phyloP scores from a whole-genome alignment of 495 filamentous ascomycete genomes.

The Alectoria sarmentosa region DNA sequence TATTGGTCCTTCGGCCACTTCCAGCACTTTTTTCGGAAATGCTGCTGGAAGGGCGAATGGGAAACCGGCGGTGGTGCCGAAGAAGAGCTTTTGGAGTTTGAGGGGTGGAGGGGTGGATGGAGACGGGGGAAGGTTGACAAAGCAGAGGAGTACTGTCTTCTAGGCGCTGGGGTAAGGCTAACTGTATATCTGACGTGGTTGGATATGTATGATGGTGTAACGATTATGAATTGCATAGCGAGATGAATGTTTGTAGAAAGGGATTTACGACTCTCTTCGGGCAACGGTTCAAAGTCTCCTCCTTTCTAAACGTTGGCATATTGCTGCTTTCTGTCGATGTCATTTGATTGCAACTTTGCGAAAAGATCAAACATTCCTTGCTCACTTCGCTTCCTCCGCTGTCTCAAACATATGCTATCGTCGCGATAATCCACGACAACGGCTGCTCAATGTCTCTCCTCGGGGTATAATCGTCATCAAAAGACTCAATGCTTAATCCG shows the following conservation, averaged over 20 bases:
- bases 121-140: conserved; percentile 34
- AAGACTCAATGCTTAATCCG: conserved; percentile 33
- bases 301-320: background rate
- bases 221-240: background rate
- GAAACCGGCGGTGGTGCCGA: conserved; percentile 30
- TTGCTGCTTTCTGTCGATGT: no score
- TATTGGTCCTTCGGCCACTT: conserved; percentile 22
- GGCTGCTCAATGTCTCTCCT: background rate
- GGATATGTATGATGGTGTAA: conserved; percentile 1
- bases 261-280: no score
- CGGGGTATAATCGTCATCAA: background rate
- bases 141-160: conserved; percentile 50
- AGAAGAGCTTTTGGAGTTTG: conserved; percentile 45
- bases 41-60: conserved; percentile 10
- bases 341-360: no score
- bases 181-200: background rate
- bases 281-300: background rate
- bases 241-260: no score
- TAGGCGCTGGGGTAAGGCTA: conserved; percentile 24
- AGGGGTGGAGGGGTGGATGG: conserved; percentile 29
- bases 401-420: background rate
- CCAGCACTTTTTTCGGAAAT: conserved; percentile 21
- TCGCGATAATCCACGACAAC: background rate
- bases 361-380: no score
- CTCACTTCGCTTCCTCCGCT: no score